These are phyloP conservation scores for Lotmaria passim DNA, from an alignment of 208 protist genomes.

Conservation along the genomic window DNA sequence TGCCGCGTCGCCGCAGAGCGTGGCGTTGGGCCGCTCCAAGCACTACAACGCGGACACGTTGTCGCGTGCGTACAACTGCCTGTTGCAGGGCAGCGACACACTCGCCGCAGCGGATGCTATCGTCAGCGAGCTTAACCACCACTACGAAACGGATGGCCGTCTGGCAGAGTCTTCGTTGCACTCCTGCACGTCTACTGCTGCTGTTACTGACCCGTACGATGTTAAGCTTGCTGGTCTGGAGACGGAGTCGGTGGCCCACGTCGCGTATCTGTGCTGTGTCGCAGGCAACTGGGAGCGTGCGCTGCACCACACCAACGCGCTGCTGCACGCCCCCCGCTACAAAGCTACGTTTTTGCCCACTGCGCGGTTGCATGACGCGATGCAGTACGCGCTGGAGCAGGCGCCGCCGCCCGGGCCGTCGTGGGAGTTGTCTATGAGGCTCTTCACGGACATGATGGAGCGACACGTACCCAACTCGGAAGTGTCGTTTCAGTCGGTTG, in stretches of 20 bases:
- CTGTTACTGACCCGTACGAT: too few relatives aligned
- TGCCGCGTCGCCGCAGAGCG: too few relatives aligned
- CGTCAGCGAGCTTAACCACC: constrained; percentile 18
- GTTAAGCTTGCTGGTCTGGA: constrained; percentile 33
- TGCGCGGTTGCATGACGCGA: constrained; percentile 73
- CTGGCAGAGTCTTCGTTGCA: too few relatives aligned
- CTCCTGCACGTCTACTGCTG: too few relatives aligned
- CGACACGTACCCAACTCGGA: constrained; percentile 68
- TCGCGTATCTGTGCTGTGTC: constrained; percentile 51
- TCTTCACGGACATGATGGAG: constrained; percentile 70
- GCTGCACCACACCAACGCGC: constrained; percentile 50
- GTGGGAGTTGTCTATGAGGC: constrained; percentile 63
- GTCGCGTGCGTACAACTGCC: constrained; percentile 50
- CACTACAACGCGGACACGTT: constrained; percentile 54
- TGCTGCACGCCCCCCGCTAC: constrained; percentile 49
- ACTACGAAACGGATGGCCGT: background rate
- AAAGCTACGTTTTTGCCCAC: constrained; percentile 66
- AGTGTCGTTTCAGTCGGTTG: constrained; percentile 76
- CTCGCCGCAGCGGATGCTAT: constrained; percentile 33
- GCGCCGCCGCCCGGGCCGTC: constrained; percentile 45
- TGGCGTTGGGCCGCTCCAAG: constrained; percentile 35
- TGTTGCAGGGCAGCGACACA: constrained; percentile 45
- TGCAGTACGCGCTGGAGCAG: constrained; percentile 82
- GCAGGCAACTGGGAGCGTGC: constrained; percentile 66
- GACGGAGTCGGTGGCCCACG: constrained; percentile 65